Conservation (phyloP, 345 rosid species). For the Raphanus raphanistrum region DNA sequence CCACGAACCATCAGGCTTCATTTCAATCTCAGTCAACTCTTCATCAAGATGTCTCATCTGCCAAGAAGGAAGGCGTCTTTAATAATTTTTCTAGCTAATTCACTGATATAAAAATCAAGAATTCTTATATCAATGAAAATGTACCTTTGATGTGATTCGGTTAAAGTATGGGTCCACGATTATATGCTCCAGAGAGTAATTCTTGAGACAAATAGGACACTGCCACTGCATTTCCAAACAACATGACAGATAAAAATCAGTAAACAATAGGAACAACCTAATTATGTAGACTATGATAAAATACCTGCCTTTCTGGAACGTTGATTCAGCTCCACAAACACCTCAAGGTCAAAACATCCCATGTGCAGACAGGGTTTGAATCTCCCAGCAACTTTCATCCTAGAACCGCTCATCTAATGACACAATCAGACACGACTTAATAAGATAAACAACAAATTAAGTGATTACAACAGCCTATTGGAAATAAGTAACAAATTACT, state of each 20-base stretch:
- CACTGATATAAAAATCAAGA: neutral
- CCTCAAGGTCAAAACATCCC: slow-evolving; percentile 97
- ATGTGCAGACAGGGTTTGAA: slow-evolving; percentile 89
- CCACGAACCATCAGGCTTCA: slow-evolving; percentile 97
- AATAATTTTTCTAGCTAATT: neutral
- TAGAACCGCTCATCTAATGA: slow-evolving; percentile 90
- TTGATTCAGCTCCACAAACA: slow-evolving; percentile 92
- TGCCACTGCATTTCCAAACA: slow-evolving; percentile 74
- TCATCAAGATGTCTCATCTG: slow-evolving; percentile 85
- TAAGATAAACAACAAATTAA: slow-evolving; percentile 3
- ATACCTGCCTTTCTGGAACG: slow-evolving; percentile 92
- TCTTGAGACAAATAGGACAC: slow-evolving; percentile 89
- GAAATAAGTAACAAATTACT: slow-evolving; percentile 31
- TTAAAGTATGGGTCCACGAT: slow-evolving; percentile 90
- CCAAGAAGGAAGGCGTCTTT: neutral
- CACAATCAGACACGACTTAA: slow-evolving; percentile 9
- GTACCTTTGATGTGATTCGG: slow-evolving; percentile 81
- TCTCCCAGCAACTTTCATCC: slow-evolving; percentile 97
- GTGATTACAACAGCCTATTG: neutral
- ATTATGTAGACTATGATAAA: neutral
- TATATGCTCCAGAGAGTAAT: slow-evolving; percentile 77
- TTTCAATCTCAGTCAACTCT: slow-evolving; percentile 78
- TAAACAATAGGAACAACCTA: slow-evolving; percentile 4
- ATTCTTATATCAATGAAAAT: neutral
- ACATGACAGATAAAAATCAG: slow-evolving; percentile 24